Conservation (phyloP, 371 early-diverging fungal species). For the Lichtheimia corymbifera region DNA sequence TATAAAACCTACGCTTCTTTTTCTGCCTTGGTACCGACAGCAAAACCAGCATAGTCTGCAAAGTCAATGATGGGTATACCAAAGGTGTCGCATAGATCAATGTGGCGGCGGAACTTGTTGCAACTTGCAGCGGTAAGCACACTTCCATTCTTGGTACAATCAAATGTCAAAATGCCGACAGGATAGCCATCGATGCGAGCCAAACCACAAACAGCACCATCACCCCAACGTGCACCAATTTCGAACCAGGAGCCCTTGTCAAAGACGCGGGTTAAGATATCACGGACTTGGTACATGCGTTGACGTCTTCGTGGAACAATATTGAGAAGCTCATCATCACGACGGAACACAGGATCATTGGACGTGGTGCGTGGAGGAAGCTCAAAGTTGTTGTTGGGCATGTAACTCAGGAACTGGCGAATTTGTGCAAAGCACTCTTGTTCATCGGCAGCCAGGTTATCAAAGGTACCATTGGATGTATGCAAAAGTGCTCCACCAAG, state of each 20-base stretch:
- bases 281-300: conserved; percentile 42
- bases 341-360: conserved; percentile 26
- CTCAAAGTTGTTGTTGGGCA: conserved; percentile 31
- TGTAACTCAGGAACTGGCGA: conserved; percentile 34
- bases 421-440: conserved; percentile 44
- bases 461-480: conserved; percentile 44
- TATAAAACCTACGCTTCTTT: conserved; percentile 43
- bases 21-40: conserved; percentile 45
- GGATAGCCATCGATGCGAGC: conserved; percentile 37
- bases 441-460: conserved; percentile 39
- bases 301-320: conserved; percentile 45
- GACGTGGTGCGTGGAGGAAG: conserved; percentile 23
- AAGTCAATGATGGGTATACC: conserved; percentile 46
- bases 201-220: conserved; percentile 47
- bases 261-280: conserved; percentile 33
- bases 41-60: conserved; percentile 51
- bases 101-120: conserved; percentile 47
- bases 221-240: conserved; percentile 48
- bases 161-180: conserved; percentile 45
- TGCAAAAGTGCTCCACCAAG: conserved; percentile 42
- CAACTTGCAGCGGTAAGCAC: conserved; percentile 37
- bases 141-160: conserved; percentile 38
- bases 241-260: conserved; percentile 45
- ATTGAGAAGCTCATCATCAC: conserved; percentile 34
- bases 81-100: conserved; percentile 48